A percentile compares a stretch with the other conserved stretches of the same genome.
These are phyloP conservation scores for Xylariaceae sp. DNA, from an alignment of 2,329 filamentous ascomycete genomes.

Conservation along the genomic window DNA sequence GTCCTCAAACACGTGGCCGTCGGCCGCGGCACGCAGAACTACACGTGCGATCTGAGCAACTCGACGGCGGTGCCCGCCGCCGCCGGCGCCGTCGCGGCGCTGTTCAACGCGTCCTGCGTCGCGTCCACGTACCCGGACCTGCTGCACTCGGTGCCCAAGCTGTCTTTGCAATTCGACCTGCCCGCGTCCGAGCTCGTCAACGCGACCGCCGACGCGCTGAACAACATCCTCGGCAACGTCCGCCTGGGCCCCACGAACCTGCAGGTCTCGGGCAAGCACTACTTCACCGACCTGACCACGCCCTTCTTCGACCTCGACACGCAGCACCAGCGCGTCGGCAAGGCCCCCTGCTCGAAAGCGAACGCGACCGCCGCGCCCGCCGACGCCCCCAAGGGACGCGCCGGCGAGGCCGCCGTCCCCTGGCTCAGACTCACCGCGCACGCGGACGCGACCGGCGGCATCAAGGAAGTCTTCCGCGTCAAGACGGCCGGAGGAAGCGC, in stretches of 20 bases:
- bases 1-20: conserved; percentile 72
- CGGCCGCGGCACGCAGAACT: conserved; percentile 89
- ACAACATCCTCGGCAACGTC: conserved; percentile 10
- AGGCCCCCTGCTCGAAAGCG: conserved; percentile 58
- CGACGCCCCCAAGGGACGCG: conserved; percentile 52
- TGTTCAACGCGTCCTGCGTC: conserved; percentile 84
- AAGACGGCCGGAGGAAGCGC: conserved; percentile 76
- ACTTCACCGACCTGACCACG: conserved; percentile 64
- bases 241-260: conserved; percentile 53
- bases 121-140: conserved; percentile 64
- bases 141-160: conserved; percentile 56
- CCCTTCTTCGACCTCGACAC: conserved; percentile 78
- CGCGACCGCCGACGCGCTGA: conserved; percentile 1
- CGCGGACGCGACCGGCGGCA: conserved; percentile 51
- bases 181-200: too few species aligned
- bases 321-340: conserved; percentile 46
- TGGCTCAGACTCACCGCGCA: conserved; percentile 70
- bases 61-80: conserved; percentile 56
- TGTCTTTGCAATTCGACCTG: conserved; percentile 65
- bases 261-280: conserved; percentile 70
- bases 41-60: conserved; percentile 68
- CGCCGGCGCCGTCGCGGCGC: conserved; percentile 70
- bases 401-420: conserved; percentile 63
- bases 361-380: conserved; percentile 57
- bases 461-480: conserved; percentile 75